Conservation (phyloP, 441 rosid genomes). For the Flueggea neowawraea region DNA sequence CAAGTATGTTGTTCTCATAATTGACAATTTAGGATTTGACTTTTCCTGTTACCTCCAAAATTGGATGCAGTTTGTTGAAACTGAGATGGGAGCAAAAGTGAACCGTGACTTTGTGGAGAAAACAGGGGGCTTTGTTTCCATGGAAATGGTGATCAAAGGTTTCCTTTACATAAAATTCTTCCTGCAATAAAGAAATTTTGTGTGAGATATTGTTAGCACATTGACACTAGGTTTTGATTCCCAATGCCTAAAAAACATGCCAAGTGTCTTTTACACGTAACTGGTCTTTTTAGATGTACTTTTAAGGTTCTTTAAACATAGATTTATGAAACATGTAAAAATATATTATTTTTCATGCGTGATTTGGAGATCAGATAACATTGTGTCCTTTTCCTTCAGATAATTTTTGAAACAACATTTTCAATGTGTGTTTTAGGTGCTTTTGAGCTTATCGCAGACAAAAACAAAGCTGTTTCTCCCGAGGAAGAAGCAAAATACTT, state of each 20-base stretch:
- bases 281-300: neutral
- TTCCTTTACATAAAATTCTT: neutral
- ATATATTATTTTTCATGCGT: neutral
- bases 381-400: neutral
- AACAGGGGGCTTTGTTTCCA: slow-evolving; percentile 77
- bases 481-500: slow-evolving; percentile 66
- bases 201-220: neutral
- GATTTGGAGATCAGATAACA: neutral
- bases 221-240: neutral
- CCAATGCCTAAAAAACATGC: neutral
- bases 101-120: slow-evolving; percentile 25
- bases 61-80: slow-evolving; percentile 73
- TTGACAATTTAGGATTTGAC: neutral
- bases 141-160: slow-evolving; percentile 87
- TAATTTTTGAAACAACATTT: slow-evolving; percentile 6
- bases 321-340: neutral
- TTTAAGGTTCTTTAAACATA: neutral
- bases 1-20: neutral
- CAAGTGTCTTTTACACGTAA: neutral
- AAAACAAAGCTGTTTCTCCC: slow-evolving; percentile 80
- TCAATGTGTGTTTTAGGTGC: slow-evolving; percentile 46
- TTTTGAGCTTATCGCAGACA: slow-evolving; percentile 80
- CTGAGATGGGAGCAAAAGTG: slow-evolving; percentile 48
- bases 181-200: neutral
- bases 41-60: slow-evolving; percentile 7